These are phyloP conservation scores for Pseudopithomyces maydicus DNA, from an alignment of 2,329 filamentous ascomycete species.

Conservation along the genomic window DNA sequence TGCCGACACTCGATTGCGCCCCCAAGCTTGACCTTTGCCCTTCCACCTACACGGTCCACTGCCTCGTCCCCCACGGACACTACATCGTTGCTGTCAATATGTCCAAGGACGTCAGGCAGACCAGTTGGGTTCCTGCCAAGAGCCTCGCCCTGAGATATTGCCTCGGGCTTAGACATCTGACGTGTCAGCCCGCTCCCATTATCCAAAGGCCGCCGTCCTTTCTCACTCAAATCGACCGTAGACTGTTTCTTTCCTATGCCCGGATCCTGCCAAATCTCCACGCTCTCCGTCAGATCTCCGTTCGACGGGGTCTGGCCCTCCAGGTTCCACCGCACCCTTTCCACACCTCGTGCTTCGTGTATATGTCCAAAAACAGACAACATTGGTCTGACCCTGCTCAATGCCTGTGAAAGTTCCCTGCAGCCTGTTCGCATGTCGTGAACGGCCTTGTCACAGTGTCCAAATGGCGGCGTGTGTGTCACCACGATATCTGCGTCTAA, in stretches of 20 bases:
- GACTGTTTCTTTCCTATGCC: slow-evolving; percentile 64
- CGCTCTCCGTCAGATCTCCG: slow-evolving; percentile 52
- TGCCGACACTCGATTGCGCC: slow-evolving; percentile 21
- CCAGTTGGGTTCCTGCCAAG: slow-evolving; percentile 25
- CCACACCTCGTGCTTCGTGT: slow-evolving; percentile 69
- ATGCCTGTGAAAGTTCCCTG: slow-evolving; percentile 59
- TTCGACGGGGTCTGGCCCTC: slow-evolving; percentile 35
- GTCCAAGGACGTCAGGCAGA: slow-evolving; percentile 21
- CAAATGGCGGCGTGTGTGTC: slow-evolving; percentile 70
- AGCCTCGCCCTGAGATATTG: slow-evolving; percentile 7
- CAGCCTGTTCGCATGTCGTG: slow-evolving; percentile 59
- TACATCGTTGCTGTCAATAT: slow-evolving; percentile 28
- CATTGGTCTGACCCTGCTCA: slow-evolving; percentile 66
- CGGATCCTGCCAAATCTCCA: slow-evolving; percentile 64
- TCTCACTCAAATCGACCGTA: slow-evolving; percentile 64
- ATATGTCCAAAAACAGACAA: slow-evolving; percentile 75
- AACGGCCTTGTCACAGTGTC: slow-evolving; percentile 58
- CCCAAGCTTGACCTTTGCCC: slow-evolving; percentile 19
- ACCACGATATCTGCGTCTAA: slow-evolving; percentile 68
- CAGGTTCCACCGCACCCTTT: slow-evolving; percentile 64
- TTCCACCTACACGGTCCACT: slow-evolving; percentile 27
- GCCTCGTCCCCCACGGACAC: slow-evolving; percentile 24
- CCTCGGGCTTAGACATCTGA: slow-evolving; percentile 24
- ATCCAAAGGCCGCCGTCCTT: slow-evolving; percentile 40
- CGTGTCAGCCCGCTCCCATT: slow-evolving; percentile 34